phyloP scores from a whole-genome alignment of 1,284 basidiomycete genomes.

The Trametes polyzona region DNA sequence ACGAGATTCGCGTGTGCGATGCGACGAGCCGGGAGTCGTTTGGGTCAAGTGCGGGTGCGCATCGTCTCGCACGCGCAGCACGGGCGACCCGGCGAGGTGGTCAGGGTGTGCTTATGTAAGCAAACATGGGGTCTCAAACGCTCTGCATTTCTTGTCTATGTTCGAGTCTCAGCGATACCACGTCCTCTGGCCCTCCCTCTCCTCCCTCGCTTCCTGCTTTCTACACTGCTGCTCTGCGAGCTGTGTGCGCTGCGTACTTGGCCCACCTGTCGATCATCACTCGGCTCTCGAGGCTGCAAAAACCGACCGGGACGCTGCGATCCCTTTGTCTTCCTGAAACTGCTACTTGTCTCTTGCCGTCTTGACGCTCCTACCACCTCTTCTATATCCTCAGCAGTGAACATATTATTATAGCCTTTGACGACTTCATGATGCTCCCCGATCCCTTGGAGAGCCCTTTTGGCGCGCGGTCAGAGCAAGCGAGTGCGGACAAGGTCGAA shows the following conservation, averaged over 20 bases:
- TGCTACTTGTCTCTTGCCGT: not conserved
- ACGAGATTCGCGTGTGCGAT: conserved; percentile 15
- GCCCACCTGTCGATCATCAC: not conserved
- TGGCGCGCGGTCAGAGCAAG: not conserved
- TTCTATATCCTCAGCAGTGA: not conserved
- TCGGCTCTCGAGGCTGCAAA: not conserved
- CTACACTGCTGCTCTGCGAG: not conserved
- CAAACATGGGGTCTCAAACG: conserved; percentile 21
- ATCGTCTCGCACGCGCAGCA: not conserved
- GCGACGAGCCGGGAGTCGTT: conserved; percentile 4
- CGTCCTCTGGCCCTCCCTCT: conserved; percentile 9
- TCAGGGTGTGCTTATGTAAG: conserved; percentile 21
- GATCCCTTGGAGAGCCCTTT: conserved; percentile 1
- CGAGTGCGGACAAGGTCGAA: not conserved
- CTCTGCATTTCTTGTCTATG: conserved; percentile 21
- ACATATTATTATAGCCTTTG: not conserved
- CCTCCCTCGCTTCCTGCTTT: not conserved
- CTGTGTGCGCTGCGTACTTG: not conserved
- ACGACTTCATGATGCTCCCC: conserved; percentile 15
- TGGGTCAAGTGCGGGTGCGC: conserved; percentile 6
- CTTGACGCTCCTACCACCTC: conserved; percentile 1
- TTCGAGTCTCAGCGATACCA: conserved; percentile 24
- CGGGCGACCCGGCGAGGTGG: not conserved
- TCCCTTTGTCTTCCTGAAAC: not conserved
- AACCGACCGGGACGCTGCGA: not conserved